Conservation (phyloP, 2,329 filamentous ascomycete genomes). For the Cercospora zeina region DNA sequence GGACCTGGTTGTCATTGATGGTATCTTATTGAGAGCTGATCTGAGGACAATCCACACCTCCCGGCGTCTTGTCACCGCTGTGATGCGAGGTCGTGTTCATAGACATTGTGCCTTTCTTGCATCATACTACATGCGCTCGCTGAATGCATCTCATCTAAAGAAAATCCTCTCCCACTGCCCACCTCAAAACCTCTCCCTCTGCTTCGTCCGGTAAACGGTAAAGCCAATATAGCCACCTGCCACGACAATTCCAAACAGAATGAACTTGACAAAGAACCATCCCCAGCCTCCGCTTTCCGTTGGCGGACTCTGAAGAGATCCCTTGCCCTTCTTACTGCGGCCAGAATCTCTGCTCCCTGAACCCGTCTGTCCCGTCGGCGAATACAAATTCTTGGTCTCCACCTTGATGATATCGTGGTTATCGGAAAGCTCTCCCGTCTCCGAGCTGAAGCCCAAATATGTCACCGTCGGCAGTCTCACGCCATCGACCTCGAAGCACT, state of each 20-base stretch:
- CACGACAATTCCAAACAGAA: conserved; percentile 69
- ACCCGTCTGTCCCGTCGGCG: conserved; percentile 51
- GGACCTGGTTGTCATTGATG: conserved; percentile 37
- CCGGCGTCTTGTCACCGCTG: neutral
- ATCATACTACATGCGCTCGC: conserved; percentile 13
- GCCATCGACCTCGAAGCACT: conserved; percentile 73
- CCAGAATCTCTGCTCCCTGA: conserved; percentile 39
- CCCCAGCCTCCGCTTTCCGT: conserved; percentile 59
- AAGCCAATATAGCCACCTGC: conserved; percentile 81
- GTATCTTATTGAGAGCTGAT: conserved; percentile 39
- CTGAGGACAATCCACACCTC: conserved; percentile 33
- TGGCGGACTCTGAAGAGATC: conserved; percentile 46
- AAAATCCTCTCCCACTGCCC: neutral
- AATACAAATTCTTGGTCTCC: conserved; percentile 84
- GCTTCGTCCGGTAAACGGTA: conserved; percentile 71
- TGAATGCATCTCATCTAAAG: conserved; percentile 6
- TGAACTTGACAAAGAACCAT: conserved; percentile 77
- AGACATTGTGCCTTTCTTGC: conserved; percentile 13
- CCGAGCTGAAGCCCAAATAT: conserved; percentile 69
- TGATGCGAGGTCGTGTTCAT: conserved; percentile 16
- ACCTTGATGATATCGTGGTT: conserved; percentile 96
- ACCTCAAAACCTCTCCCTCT: conserved; percentile 49
- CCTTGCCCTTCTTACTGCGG: conserved; percentile 49
- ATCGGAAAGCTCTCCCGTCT: conserved; percentile 94
- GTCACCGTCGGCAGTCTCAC: conserved; percentile 73